Evolutionary conservation across 1,284 basidiomycete genomes (phyloP), one percentile per base, ranked within the genome.

Genomic region (Heimioporus punctisporus): DNA sequence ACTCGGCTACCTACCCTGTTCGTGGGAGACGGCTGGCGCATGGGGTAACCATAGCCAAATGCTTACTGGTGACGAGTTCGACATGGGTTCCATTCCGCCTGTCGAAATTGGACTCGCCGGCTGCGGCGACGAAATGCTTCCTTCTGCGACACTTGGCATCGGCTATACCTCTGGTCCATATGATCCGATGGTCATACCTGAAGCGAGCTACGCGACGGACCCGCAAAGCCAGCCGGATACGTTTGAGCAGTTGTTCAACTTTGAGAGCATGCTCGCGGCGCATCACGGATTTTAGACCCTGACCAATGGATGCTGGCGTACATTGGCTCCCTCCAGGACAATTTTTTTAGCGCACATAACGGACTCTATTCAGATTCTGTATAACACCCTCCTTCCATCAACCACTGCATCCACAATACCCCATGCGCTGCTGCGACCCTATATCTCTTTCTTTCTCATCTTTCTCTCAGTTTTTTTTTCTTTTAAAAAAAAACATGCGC

Each of bases 51-150:
- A 71, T 31, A 46, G 53, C 17, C 72, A 73, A 39, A 61, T 72
- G 54, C 66, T 81, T 55, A 70, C 69, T 44, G 72, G 69, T 40
- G 79, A 79, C 60, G 77, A 81, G 67, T 80, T 81, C 65, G 78
- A 78, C 62, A 64, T 81, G 57, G 61, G 50, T 50, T 63, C 74
- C 28, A 80, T 80, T 56, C 78, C 77, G 41, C 77, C 79, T 0
- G 73, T 81, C 64, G 75, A 80, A 55, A 64, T 80, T 46, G 77
- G 77, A 25, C 59, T 77, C 30, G 67, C 72, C 40, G 68, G 62
- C 6, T 72, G 70, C 19, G 64, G 65, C 34, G 57, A 69, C 40
- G 58, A 69, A 6, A 40, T 64, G 3, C 15, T 63, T 51, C 47
- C 55, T 3, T 24, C 46, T 24, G 62, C 56, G 2, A 24, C 51